These are phyloP conservation scores for Cucumis variabilis DNA, from an alignment of 331 rosid genomes.

Conservation along the genomic window DNA sequence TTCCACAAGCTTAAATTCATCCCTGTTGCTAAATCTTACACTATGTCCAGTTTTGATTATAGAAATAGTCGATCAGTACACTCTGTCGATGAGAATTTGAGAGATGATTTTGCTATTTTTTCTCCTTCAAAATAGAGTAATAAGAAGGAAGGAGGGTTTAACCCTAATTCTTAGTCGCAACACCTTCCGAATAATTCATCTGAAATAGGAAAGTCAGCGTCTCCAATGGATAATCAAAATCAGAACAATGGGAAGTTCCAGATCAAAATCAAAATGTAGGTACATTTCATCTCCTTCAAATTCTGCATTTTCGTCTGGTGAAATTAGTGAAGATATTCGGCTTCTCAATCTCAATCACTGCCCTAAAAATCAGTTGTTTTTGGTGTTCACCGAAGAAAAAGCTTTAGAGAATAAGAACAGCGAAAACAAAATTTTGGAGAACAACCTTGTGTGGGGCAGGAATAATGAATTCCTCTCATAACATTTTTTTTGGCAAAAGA, in stretches of 20 bases:
- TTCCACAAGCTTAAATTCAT: constrained; percentile 76
- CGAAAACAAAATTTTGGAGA: constrained; percentile 35
- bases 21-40: constrained; percentile 44
- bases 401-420: constrained; percentile 47
- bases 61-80: not conserved
- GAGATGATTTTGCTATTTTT: constrained; percentile 29
- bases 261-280: constrained; percentile 36
- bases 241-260: not conserved
- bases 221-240: not conserved
- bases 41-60: constrained; percentile 3
- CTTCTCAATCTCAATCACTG: constrained; percentile 43
- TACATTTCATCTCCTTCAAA: constrained; percentile 49
- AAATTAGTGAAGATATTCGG: constrained; percentile 38
- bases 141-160: constrained; percentile 23
- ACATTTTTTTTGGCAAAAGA: constrained; percentile 68
- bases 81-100: constrained; percentile 25
- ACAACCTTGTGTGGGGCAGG: constrained; percentile 44
- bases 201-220: constrained; percentile 1
- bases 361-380: constrained; percentile 63
- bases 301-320: constrained; percentile 51
- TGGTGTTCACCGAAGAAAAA: constrained; percentile 85
- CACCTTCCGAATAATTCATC: constrained; percentile 37
- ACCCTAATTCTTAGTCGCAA: constrained; percentile 3
- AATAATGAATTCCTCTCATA: constrained; percentile 59
- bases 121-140: constrained; percentile 42